Percentiles rank a stretch among this genome's conserved stretches.
phyloP scores from a whole-genome alignment of 2,329 filamentous ascomycete species.

The Xylaria sp. region DNA sequence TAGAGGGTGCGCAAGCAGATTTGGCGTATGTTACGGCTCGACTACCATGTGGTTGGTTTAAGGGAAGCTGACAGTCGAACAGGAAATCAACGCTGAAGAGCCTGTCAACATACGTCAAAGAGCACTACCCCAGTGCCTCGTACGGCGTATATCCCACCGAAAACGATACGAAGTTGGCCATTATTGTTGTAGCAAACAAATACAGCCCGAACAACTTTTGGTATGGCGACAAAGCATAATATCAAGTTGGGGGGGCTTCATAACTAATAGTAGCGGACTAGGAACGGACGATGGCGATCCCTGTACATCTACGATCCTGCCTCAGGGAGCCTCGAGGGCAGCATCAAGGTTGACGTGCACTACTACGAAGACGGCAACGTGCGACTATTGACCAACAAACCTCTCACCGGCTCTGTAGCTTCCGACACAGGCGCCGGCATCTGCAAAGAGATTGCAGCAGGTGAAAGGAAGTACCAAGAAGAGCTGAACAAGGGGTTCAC shows the following conservation, averaged over 20 bases:
- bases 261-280: slow-evolving; percentile 48
- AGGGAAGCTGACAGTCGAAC: slow-evolving; percentile 40
- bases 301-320: slow-evolving; percentile 81
- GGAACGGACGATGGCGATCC: slow-evolving; percentile 96
- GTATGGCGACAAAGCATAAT: slow-evolving; percentile 56
- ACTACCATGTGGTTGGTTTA: background rate
- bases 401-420: slow-evolving; percentile 69
- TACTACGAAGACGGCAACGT: slow-evolving; percentile 99
- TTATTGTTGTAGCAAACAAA: slow-evolving; percentile 92
- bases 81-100: slow-evolving; percentile 87
- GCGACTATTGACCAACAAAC: slow-evolving; percentile 87
- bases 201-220: slow-evolving; percentile 99
- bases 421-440: slow-evolving; percentile 74
- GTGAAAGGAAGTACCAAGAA: slow-evolving; percentile 95
- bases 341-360: slow-evolving; percentile 93
- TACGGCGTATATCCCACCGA: slow-evolving; percentile 86
- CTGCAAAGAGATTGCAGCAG: slow-evolving; percentile 77
- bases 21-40: slow-evolving; percentile 71
- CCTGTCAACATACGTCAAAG: slow-evolving; percentile 77
- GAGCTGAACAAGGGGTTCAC: slow-evolving; percentile 92
- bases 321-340: slow-evolving; percentile 75
- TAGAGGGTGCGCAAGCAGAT: slow-evolving; percentile 81
- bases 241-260: background rate
- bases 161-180: slow-evolving; percentile 77
- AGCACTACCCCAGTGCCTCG: slow-evolving; percentile 87